phyloP scores from a whole-genome alignment of 805 yeast species.

The Jamesozyma jinghongensis region DNA sequence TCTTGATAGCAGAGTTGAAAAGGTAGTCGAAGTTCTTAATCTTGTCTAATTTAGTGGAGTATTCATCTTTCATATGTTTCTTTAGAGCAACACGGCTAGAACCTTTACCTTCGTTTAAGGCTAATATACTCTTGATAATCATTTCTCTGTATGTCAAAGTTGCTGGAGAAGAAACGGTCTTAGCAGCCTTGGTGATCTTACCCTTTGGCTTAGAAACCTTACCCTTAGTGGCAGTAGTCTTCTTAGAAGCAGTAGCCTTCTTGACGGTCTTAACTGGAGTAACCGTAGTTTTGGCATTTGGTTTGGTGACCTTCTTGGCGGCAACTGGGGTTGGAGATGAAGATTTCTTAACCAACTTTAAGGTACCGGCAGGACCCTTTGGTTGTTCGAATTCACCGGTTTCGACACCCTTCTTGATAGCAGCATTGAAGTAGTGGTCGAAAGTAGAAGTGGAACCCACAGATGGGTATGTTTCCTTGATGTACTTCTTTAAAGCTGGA shows the following conservation, averaged over 20 bases:
- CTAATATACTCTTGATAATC: slow-evolving; percentile 49
- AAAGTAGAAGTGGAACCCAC: slow-evolving; percentile 52
- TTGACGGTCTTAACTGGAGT: slow-evolving; percentile 22
- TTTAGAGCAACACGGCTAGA: slow-evolving; percentile 80
- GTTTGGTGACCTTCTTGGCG: slow-evolving; percentile 22
- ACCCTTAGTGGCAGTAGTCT: slow-evolving; percentile 10
- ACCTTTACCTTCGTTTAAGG: slow-evolving; percentile 75
- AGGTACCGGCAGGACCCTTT: slow-evolving; percentile 84
- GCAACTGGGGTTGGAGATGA: slow-evolving; percentile 13
- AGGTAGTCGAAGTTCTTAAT: slow-evolving; percentile 60
- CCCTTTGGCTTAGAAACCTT: slow-evolving; percentile 3
- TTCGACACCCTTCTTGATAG: slow-evolving; percentile 72
- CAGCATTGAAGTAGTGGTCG: slow-evolving; percentile 67
- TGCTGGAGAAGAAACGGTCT: slow-evolving; percentile 3
- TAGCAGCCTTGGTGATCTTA: no score
- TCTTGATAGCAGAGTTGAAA: slow-evolving; percentile 62
- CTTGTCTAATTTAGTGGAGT: slow-evolving; percentile 43
- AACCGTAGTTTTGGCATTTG: slow-evolving; percentile 14
- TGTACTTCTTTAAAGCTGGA: slow-evolving; percentile 79
- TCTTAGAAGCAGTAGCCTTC: slow-evolving; percentile 4
- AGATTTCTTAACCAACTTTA: slow-evolving; percentile 40
- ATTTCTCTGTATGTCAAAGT: slow-evolving; percentile 21
- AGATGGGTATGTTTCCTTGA: slow-evolving; percentile 45
- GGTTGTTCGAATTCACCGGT: slow-evolving; percentile 72
- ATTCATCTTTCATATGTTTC: slow-evolving; percentile 52